Percentiles rank a stretch among this genome's conserved stretches.
phyloP scores from a whole-genome alignment of 1,139 yeast species.

The Geotrichum restrictum region DNA sequence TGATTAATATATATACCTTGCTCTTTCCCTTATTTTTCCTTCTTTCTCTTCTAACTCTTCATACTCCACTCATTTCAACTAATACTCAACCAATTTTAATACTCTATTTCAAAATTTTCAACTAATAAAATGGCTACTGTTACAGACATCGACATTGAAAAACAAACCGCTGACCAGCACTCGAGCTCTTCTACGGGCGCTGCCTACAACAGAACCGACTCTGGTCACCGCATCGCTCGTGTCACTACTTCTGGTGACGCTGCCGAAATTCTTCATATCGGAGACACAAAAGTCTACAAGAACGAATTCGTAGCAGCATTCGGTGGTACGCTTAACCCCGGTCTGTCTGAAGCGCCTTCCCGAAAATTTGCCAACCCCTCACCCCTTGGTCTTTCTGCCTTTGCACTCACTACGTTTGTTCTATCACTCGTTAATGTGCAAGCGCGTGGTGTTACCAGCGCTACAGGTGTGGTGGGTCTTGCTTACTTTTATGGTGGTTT shows the following conservation, averaged over 20 bases:
- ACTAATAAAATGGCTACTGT: not conserved
- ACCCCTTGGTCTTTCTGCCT: conserved; percentile 78
- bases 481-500: conserved; percentile 87
- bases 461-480: conserved; percentile 61
- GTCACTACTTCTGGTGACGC: conserved; percentile 42
- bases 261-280: conserved; percentile 64
- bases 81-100: not conserved
- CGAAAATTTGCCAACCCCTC: conserved; percentile 84
- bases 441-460: conserved; percentile 55
- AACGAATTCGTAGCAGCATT: conserved; percentile 63
- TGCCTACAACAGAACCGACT: conserved; percentile 11
- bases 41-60: not conserved
- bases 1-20: too few relatives aligned
- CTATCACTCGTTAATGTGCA: conserved; percentile 60
- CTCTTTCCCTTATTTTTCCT: not conserved
- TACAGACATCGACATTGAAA: conserved; percentile 15
- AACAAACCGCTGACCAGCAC: conserved; percentile 18
- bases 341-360: conserved; percentile 58
- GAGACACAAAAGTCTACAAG: conserved; percentile 63
- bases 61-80: not conserved
- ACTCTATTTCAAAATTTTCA: not conserved
- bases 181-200: conserved; percentile 14
- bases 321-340: conserved; percentile 69
- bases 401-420: conserved; percentile 81
- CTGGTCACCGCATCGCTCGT: conserved; percentile 26